These are phyloP conservation scores for Magnolia officinalis DNA, from an alignment of 164 flowering plant genomes.

Conservation along the genomic window DNA sequence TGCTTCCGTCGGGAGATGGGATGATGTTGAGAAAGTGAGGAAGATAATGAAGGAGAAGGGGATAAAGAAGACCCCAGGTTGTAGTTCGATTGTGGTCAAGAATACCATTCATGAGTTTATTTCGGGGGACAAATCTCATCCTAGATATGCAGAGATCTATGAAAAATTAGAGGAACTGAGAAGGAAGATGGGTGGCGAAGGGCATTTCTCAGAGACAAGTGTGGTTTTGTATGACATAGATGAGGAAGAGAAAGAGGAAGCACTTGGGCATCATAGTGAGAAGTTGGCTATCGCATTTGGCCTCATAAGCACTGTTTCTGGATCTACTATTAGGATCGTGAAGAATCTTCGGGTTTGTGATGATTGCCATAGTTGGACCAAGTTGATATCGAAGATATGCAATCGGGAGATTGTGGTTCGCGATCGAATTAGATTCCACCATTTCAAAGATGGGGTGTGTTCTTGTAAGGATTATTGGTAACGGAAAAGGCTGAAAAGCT, in stretches of 20 bases:
- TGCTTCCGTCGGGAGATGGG: slow-evolving; percentile 29
- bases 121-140: slow-evolving; percentile 29
- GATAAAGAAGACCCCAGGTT: slow-evolving; percentile 27
- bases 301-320: slow-evolving; percentile 20
- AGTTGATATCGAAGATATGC: slow-evolving; percentile 29
- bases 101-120: slow-evolving; percentile 29
- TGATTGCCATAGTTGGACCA: slow-evolving; percentile 27
- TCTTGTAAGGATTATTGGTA: slow-evolving; percentile 35
- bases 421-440: slow-evolving; percentile 32
- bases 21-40: slow-evolving; percentile 27
- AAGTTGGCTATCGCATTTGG: slow-evolving; percentile 26
- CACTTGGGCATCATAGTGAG: slow-evolving; percentile 27
- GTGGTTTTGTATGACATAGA: slow-evolving; percentile 26
- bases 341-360: slow-evolving; percentile 31
- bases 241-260: slow-evolving; percentile 27
- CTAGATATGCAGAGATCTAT: slow-evolving; percentile 19
- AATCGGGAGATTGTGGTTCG: slow-evolving; percentile 30
- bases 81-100: slow-evolving; percentile 26
- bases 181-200: slow-evolving; percentile 17
- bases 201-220: slow-evolving; percentile 16
- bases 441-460: slow-evolving; percentile 28
- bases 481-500: background rate
- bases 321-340: slow-evolving; percentile 19
- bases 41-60: slow-evolving; percentile 25
- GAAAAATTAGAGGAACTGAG: slow-evolving; percentile 18